Base-by-base conservation (phyloP, 306 rosid species). In the Ziziphus jujuba region DNA sequence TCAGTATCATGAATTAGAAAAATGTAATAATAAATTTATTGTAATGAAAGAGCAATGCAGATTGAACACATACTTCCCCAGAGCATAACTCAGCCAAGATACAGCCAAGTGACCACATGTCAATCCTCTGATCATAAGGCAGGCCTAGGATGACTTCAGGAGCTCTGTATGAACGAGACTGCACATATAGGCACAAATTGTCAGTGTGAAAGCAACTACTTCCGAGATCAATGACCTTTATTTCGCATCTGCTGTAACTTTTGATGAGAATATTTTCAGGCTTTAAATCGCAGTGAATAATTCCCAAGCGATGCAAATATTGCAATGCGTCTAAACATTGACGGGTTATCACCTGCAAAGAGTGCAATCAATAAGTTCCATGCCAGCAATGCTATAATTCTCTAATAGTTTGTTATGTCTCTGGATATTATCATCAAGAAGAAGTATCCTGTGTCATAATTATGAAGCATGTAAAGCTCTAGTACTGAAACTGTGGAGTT, bases 121-220 rank as follows among this genome's bases (percentile, higher is more conserved):
- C 99, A 60, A 95, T 95, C 82, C 84, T 95, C 52, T 91, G 89
- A 36, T 95, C 87, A 70, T 95, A 95, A 17, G 91, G 87, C 72
- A 90, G 95, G 77, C 99, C 99, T 40, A 95, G 87, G 61, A 95
- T 95, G 74, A 95, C 97, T 85, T 95, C 99, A 17, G 99, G 99
- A 75, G 99, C 99, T 79, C 99, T 77, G 71, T 95, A 95, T 20
- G 99, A 95, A 69, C 99, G 90, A 5, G 99, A 95, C 65, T 95
- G 99, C 55, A 95, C 99, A 51, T 95, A 95, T 13, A 95, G 83
- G 78, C 96, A 88, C 69, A 95, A 75, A 77, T 79, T 87, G 84
- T 95, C 99, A 0, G 95, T 77, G 52, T 55, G 85, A 74, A 95
- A 95, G 80, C 99, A 95, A 78, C 99, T 95, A 78, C 99, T 95